Evolutionary conservation across 2,329 filamentous ascomycete genomes (phyloP).

Genomic region (Cladosporium sp.): DNA sequence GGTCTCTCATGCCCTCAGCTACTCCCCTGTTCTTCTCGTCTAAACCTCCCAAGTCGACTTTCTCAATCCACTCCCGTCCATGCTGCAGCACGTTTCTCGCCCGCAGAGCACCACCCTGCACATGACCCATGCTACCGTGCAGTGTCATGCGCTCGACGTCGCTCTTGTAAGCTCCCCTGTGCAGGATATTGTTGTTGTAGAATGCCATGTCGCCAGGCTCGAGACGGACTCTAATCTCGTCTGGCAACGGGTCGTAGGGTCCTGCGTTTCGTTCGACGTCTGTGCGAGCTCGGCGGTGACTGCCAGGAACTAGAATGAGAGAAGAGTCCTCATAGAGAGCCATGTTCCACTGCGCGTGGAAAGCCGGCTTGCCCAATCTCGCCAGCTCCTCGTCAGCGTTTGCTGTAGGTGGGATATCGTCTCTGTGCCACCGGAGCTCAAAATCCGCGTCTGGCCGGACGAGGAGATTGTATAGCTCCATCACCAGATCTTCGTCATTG

Average conservation of each 20-base stretch:
- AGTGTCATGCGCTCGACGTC: constrained; percentile 47
- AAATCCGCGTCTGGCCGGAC: constrained; percentile 69
- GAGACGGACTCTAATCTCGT: constrained; percentile 62
- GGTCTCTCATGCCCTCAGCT: constrained; percentile 14
- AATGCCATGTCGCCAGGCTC: constrained; percentile 76
- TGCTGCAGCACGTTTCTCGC: constrained; percentile 18
- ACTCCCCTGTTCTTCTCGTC: constrained; percentile 8
- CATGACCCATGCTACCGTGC: constrained; percentile 17
- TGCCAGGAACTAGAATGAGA: constrained; percentile 72
- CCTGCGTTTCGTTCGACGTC: constrained; percentile 63
- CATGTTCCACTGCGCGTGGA: constrained; percentile 84
- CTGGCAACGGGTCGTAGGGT: constrained; percentile 61
- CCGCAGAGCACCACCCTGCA: constrained; percentile 12
- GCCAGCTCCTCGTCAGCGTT: constrained; percentile 62
- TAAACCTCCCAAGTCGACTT: constrained; percentile 10
- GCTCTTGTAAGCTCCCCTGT: constrained; percentile 62
- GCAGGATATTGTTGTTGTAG: constrained; percentile 86
- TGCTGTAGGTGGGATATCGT: constrained; percentile 70
- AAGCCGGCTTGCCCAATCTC: constrained; percentile 57
- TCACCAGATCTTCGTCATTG: constrained; percentile 60
- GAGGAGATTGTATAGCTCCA: constrained; percentile 86
- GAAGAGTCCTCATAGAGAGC: constrained; percentile 71
- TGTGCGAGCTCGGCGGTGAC: constrained; percentile 68
- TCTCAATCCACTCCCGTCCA: constrained; percentile 15
- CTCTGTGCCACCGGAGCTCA: constrained; percentile 77